These are phyloP conservation scores for Cytospora piceicola DNA, from an alignment of 2,329 filamentous ascomycete genomes.

Conservation along the genomic window DNA sequence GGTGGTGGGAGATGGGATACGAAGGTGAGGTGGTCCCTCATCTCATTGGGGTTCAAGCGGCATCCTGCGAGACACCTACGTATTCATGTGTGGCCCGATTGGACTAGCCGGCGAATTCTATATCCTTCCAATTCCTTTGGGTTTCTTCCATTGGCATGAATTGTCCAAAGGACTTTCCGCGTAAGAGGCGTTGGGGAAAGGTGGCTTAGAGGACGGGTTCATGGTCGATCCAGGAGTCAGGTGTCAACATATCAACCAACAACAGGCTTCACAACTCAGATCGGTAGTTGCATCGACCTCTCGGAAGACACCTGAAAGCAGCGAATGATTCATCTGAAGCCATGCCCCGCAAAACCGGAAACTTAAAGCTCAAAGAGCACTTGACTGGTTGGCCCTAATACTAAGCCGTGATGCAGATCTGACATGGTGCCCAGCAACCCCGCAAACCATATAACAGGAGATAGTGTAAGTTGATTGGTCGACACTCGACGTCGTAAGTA, in stretches of 20 bases:
- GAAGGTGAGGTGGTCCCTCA: constrained; percentile 7
- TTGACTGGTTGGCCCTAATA: constrained; percentile 8
- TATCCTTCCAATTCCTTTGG: background rate
- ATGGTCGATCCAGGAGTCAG: background rate
- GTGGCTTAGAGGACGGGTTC: background rate
- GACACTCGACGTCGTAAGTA: background rate
- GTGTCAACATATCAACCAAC: background rate
- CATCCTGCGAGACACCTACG: constrained; percentile 10
- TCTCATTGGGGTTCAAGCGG: background rate
- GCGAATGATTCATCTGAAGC: constrained; percentile 20
- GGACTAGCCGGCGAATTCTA: background rate
- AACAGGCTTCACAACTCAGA: background rate
- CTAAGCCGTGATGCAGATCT: constrained; percentile 16
- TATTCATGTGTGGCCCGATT: constrained; percentile 4
- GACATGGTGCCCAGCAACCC: constrained; percentile 9
- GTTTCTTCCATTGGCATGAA: background rate
- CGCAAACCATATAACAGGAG: background rate
- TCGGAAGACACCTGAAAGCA: background rate
- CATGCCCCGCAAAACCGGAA: constrained; percentile 20
- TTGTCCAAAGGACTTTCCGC: background rate
- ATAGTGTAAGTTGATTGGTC: constrained; percentile 26
- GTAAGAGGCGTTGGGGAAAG: background rate
- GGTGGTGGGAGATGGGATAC: constrained; percentile 14
- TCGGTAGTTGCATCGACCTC: constrained; percentile 5
- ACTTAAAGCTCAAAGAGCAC: background rate